Conservation (phyloP, 2,329 filamentous ascomycete genomes). For the Neonectria punicea region DNA sequence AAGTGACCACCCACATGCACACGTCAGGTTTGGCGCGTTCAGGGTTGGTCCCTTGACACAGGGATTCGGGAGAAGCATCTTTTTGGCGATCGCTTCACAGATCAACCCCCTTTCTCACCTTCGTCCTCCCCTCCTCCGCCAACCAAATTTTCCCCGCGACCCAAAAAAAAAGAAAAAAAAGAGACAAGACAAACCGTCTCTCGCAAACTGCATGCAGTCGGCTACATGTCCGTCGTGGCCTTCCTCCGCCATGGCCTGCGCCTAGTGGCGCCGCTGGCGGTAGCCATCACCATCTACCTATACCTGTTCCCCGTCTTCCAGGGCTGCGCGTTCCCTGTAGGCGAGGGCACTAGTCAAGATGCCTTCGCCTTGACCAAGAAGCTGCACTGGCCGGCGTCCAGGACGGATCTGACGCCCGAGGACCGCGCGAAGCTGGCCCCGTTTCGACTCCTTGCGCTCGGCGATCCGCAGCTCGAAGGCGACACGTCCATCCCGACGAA, state of each 20-base stretch:
- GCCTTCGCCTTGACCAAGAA: slow-evolving; percentile 51
- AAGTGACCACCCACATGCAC: neutral
- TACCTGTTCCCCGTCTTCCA: slow-evolving; percentile 88
- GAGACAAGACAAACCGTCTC: slow-evolving; percentile 9
- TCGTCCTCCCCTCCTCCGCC: slow-evolving; percentile 19
- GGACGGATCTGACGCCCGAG: slow-evolving; percentile 33
- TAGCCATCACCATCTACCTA: slow-evolving; percentile 79
- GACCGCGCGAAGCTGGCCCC: slow-evolving; percentile 64
- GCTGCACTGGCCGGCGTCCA: slow-evolving; percentile 54
- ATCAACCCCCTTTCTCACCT: slow-evolving; percentile 24
- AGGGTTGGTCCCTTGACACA: neutral
- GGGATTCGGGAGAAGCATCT: neutral
- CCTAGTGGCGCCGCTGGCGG: slow-evolving; percentile 68
- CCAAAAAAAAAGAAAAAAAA: neutral
- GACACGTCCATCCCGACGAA: slow-evolving; percentile 81
- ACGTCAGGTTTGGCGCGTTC: slow-evolving; percentile 6
- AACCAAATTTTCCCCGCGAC: neutral
- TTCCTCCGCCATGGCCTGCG: slow-evolving; percentile 67
- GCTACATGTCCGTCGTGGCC: slow-evolving; percentile 64
- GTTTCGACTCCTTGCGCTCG: slow-evolving; percentile 87
- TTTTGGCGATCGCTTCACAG: slow-evolving; percentile 22
- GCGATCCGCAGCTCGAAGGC: slow-evolving; percentile 93
- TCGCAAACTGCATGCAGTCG: slow-evolving; percentile 44
- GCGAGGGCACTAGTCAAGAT: slow-evolving; percentile 48
- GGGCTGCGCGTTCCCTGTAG: slow-evolving; percentile 81